Conservation (phyloP, 257 asterid genomes). For the Forsythia suspensa region DNA sequence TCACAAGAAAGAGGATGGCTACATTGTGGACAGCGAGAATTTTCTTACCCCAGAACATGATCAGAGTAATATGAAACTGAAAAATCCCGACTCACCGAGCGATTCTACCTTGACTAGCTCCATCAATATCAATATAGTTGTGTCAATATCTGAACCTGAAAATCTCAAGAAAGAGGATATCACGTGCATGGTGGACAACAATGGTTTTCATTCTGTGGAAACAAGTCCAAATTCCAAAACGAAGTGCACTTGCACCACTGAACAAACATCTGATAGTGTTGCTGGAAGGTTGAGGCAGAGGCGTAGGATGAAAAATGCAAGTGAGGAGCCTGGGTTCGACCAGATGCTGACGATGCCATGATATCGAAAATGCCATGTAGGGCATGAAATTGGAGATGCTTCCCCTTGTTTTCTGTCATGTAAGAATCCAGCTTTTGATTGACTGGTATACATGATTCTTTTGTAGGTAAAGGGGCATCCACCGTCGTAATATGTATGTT, state of each 20-base stretch:
- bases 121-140: slow-evolving; percentile 2
- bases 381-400: slow-evolving; percentile 3
- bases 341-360: slow-evolving; percentile 17
- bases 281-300: slow-evolving; percentile 70
- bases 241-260: slow-evolving; percentile 34
- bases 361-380: slow-evolving; percentile 25
- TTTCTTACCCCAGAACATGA: slow-evolving; percentile 24
- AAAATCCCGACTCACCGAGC: slow-evolving; percentile 6
- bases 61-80: slow-evolving; percentile 10
- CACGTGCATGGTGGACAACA: slow-evolving; percentile 6
- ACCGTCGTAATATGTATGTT: not conserved
- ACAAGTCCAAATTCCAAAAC: slow-evolving; percentile 32
- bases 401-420: not conserved
- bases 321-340: not conserved
- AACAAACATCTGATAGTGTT: slow-evolving; percentile 45
- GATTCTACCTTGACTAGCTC: slow-evolving; percentile 5
- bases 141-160: slow-evolving; percentile 6
- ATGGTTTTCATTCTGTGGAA: slow-evolving; percentile 25
- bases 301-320: slow-evolving; percentile 19
- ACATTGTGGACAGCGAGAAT: slow-evolving; percentile 7
- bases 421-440: not conserved
- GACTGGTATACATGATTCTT: slow-evolving; percentile 15
- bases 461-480: not conserved
- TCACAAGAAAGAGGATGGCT: slow-evolving; percentile 22
- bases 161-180: slow-evolving; percentile 26